These are phyloP conservation scores for Sutorius eximius DNA, from an alignment of 1,284 basidiomycete genomes.

Conservation along the genomic window DNA sequence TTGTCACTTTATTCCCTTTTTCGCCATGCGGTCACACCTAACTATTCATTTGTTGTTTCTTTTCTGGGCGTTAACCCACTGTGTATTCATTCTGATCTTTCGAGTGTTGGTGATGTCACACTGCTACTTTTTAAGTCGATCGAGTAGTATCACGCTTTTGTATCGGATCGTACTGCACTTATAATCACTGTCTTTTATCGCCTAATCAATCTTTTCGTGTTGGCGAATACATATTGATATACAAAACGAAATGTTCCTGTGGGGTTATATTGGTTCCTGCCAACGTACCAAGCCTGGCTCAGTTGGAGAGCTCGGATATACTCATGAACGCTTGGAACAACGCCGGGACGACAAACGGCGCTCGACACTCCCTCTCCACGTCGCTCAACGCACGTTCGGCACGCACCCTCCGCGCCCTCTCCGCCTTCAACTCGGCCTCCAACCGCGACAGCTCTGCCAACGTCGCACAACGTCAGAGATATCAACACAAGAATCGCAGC, in stretches of 20 bases:
- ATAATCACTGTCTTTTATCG: conserved; percentile 1
- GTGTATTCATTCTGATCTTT: conserved; percentile 4
- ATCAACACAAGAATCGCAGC: background rate
- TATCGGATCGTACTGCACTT: conserved; percentile 14
- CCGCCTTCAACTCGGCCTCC: conserved; percentile 25
- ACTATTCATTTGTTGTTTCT: background rate
- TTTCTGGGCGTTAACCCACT: background rate
- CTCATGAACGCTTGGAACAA: conserved; percentile 31
- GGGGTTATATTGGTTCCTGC: background rate
- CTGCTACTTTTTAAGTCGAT: conserved; percentile 2
- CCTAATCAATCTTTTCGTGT: conserved; percentile 8
- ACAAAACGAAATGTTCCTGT: background rate
- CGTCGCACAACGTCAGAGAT: background rate
- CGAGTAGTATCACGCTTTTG: conserved; percentile 9
- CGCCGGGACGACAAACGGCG: conserved; percentile 35
- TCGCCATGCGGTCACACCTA: background rate
- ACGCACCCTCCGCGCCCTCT: conserved; percentile 19
- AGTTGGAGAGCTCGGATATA: conserved; percentile 31
- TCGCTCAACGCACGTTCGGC: conserved; percentile 29
- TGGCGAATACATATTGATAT: background rate
- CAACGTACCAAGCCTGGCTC: background rate
- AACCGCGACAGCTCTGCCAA: conserved; percentile 16
- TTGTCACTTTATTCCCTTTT: background rate
- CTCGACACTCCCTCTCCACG: conserved; percentile 30
- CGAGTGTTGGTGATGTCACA: background rate